Evolutionary conservation across 441 rosid genomes (phyloP), one percentile per base, ranked within the genome.

Genomic region (Corymbia citriodora): DNA sequence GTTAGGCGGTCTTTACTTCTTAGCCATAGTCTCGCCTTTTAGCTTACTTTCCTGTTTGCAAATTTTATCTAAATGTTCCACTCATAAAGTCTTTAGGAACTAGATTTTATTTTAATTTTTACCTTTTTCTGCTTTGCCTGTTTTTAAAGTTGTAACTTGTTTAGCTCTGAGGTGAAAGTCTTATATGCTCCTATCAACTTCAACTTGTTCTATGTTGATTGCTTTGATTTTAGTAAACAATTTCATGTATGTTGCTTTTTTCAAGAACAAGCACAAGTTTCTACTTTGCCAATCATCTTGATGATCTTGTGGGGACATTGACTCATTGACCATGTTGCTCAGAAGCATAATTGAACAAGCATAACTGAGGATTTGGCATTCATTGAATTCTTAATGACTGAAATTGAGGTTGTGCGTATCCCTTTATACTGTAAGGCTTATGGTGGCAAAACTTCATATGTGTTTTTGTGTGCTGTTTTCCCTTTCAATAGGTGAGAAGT

Each of bases 401-500:
- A 79, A 45, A 40, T 89, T 10, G 25, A 49, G 70, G 48, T 48
- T 11, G 18, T 33, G 10, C 12, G 45, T 79, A 52, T 68, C 53
- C 33, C 53, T 68, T 70, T 12, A 25, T 52, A 49, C n/a, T 68
- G 52, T 81, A 52, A 50, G 61, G 70, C 68, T 40, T 25, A 21
- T 89, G 59, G n/a, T 55, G 54, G 55, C 57, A 82, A 54, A 82
- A 29, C 29, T 55, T 82, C 15, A 31, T 13, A 55, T 50, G 14
- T 49, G 3, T 82, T 61, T 88, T 90, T 90, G 18, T 88, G 89
- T 54, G 61, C 68, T 89, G 10, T 90, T 82, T 85, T 91, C 90
- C 91, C 63, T 83, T 93, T 89, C 63, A 92, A 92, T 95, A 98
- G 99, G 96, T 98, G 91, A 94, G 90, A 91, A 97, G 97, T 94